Evolutionary conservation across 192 early-diverging fungal genomes (phyloP).

Genomic region (Backusella circina): DNA sequence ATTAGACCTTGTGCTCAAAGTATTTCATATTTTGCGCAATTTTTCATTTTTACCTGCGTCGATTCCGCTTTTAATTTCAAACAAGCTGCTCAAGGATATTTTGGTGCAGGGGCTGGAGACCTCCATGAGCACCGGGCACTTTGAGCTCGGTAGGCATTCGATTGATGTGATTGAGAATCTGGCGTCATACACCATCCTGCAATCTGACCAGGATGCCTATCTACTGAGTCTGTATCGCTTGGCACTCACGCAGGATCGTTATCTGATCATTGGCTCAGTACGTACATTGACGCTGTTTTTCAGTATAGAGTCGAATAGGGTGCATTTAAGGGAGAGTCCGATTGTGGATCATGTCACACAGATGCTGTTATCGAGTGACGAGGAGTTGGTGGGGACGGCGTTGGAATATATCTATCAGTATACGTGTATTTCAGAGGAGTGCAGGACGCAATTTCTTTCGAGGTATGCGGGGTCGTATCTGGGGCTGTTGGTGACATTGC

Average conservation of each 20-base stretch:
- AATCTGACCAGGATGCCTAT: neutral
- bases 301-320: conserved; percentile 34
- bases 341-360: conserved; percentile 51
- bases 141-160: conserved; percentile 54
- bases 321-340: neutral
- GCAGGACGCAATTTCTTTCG: neutral
- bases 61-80: conserved; percentile 37
- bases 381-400: conserved; percentile 55
- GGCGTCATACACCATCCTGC: conserved; percentile 40
- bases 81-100: conserved; percentile 41
- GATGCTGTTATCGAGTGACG: conserved; percentile 52
- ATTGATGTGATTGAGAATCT: conserved; percentile 66
- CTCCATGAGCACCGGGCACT: conserved; percentile 39
- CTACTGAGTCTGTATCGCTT: conserved; percentile 14
- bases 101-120: conserved; percentile 61
- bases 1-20: conserved; percentile 43
- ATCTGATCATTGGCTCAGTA: conserved; percentile 51
- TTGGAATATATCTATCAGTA: conserved; percentile 64
- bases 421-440: neutral
- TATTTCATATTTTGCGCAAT: conserved; percentile 67
- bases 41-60: conserved; percentile 62
- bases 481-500: neutral
- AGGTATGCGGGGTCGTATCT: neutral
- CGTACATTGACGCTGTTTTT: conserved; percentile 52
- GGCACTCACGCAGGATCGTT: conserved; percentile 50